Evolutionary conservation across 1,284 basidiomycete genomes (phyloP), one percentile per base, ranked within the genome.

Genomic region (Cerioporus squamosus): DNA sequence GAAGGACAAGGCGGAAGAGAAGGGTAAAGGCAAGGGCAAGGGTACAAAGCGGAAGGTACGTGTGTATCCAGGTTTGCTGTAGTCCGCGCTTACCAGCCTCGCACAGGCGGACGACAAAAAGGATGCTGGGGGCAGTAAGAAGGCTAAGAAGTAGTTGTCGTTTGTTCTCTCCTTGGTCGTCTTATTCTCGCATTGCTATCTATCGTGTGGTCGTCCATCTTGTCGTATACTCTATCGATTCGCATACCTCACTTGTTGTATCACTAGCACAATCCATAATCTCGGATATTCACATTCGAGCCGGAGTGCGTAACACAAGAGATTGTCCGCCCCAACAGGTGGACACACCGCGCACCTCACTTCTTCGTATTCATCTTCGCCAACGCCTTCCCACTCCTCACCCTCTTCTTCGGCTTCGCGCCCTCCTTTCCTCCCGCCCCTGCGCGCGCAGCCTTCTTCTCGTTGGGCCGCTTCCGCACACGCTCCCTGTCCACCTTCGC

Each of bases 21-120:
- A 64, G 43, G 62, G 54, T 15, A 78, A 64, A 44, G 62, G 54
- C n/a, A 78, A 77, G 57, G 72, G 64, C 17, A 79, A 77, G 56
- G 83, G 83, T 2, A 79, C 78, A 18, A 94, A 94, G 70, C 84
- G 91, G 39, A 93, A 91, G 79, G 87, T 87, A 39, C n/a, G 77
- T 53, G 5, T 42, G 22, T 17, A 22, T 20, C 2, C 40, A 18
- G n/a, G 8, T 18, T 10, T 14, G 6, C 17, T 20, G 22, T 43
- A 15, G 12, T 14, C 10, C 6, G 18, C 22, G 9, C 40, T 43
- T 17, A 15, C 4, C 43, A 26, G 15, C 14, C 33, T 36, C 10
- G n/a, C 9, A n/a, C 49, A 62, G 63, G 56, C 53, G 31, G 66
- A 63, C 23, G 64, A 67, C 31, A 75, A 77, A 44, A 71, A 78